A percentile compares a stretch with the other conserved stretches of the same genome.
phyloP scores from a whole-genome alignment of 805 yeast genomes.

The Candida pseudofarinosa region DNA sequence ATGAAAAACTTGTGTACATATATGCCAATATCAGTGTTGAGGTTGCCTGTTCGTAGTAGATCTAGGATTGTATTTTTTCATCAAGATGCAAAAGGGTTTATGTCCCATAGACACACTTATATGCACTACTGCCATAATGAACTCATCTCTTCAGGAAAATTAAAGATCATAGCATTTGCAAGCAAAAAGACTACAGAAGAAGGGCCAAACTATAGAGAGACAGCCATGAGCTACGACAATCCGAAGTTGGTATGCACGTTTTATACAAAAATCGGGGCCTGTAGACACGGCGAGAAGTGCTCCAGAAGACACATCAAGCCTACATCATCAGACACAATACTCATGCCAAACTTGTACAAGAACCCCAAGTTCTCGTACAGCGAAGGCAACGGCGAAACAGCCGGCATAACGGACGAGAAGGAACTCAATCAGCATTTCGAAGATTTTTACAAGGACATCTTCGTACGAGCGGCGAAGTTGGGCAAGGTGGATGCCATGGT shows the following conservation, averaged over 20 bases:
- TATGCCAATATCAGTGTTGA: too few species aligned
- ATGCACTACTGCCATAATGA: background rate
- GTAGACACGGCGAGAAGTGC: conserved; percentile 89
- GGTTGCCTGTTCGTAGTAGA: too few species aligned
- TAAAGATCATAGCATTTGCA: background rate
- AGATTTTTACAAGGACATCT: conserved; percentile 67
- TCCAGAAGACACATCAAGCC: conserved; percentile 72
- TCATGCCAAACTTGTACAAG: conserved; percentile 61
- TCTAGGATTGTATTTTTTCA: too few species aligned
- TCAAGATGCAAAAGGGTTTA: too few species aligned
- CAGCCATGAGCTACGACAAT: conserved; percentile 4
- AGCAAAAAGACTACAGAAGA: background rate
- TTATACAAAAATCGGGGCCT: conserved; percentile 82
- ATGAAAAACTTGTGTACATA: too few species aligned
- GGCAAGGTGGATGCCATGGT: conserved; percentile 58
- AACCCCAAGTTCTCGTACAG: conserved; percentile 48
- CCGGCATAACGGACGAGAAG: conserved; percentile 16
- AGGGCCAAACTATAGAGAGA: background rate
- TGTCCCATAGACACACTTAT: background rate
- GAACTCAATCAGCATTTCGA: conserved; percentile 50
- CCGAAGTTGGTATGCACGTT: conserved; percentile 44
- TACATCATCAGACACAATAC: conserved; percentile 55
- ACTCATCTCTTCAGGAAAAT: background rate
- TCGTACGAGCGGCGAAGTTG: conserved; percentile 49
- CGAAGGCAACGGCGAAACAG: conserved; percentile 7